phyloP scores from a whole-genome alignment of 1,284 basidiomycete genomes.

The Naganishia albida region DNA sequence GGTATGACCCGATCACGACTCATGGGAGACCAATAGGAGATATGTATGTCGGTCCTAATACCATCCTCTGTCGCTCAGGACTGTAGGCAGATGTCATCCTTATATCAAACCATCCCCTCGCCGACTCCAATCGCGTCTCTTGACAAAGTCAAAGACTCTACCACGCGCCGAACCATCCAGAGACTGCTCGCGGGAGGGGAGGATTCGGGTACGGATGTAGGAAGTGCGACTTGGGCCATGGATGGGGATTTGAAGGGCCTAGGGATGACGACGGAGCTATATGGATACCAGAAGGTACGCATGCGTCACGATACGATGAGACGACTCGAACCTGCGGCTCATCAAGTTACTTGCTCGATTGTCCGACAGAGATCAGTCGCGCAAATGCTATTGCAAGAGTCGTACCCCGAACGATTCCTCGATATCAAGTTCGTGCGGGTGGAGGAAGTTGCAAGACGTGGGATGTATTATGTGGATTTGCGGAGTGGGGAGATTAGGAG shows the following conservation, averaged over 20 bases:
- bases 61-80: conserved; percentile 2
- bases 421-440: conserved; percentile 36
- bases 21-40: too few relatives aligned
- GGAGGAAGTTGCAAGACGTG: conserved; percentile 28
- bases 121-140: conserved; percentile 1
- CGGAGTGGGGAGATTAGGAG: conserved; percentile 42
- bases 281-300: conserved; percentile 48
- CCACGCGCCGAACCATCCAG: neutral
- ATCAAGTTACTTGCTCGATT: neutral
- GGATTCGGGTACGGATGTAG: too few relatives aligned
- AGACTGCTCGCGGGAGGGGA: neutral
- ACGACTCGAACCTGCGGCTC: too few relatives aligned
- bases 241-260: conserved; percentile 24
- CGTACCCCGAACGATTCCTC: conserved; percentile 41
- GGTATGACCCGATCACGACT: neutral
- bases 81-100: conserved; percentile 5
- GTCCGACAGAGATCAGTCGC: conserved; percentile 24
- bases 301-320: conserved; percentile 39
- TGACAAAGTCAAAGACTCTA: too few relatives aligned
- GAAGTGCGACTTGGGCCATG: neutral
- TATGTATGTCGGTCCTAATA: neutral
- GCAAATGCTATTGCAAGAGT: conserved; percentile 42
- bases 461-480: conserved; percentile 42
- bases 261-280: conserved; percentile 42
- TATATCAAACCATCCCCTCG: conserved; percentile 23